Evolutionary conservation across 2,329 filamentous ascomycete species (phyloP).

Genomic region (Lomentospora prolificans): DNA sequence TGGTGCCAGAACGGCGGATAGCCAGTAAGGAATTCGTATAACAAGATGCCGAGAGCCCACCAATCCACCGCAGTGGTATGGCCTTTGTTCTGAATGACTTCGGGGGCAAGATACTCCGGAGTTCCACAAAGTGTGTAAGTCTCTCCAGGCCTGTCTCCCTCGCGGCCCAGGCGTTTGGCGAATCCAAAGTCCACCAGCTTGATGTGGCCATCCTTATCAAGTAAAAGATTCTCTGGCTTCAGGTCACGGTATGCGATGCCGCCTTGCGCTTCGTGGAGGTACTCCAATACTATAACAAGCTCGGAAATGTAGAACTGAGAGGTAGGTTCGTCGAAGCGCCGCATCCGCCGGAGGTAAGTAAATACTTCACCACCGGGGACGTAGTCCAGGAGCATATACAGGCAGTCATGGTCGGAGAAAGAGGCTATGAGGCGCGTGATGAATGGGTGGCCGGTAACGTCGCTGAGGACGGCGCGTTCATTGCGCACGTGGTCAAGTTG

Average conservation of each 20-base stretch:
- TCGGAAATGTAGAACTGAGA: slow-evolving; percentile 77
- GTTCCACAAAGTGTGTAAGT: slow-evolving; percentile 80
- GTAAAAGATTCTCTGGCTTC: slow-evolving; percentile 73
- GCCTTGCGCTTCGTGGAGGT: slow-evolving; percentile 67
- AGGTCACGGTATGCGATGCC: slow-evolving; percentile 72
- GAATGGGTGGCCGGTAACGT: slow-evolving; percentile 72
- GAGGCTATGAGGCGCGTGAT: slow-evolving; percentile 71
- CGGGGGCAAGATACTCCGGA: slow-evolving; percentile 73
- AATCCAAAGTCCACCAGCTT: slow-evolving; percentile 82
- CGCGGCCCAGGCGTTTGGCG: slow-evolving; percentile 62
- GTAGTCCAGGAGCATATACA: slow-evolving; percentile 79
- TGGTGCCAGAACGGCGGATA: slow-evolving; percentile 83
- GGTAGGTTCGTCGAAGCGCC: slow-evolving; percentile 68
- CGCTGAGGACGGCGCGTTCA: slow-evolving; percentile 67
- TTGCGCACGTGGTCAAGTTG: slow-evolving; percentile 81
- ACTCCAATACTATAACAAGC: slow-evolving; percentile 73
- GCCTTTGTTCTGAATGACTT: slow-evolving; percentile 76
- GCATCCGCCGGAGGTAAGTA: slow-evolving; percentile 66
- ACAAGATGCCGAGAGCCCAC: slow-evolving; percentile 78
- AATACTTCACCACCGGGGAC: slow-evolving; percentile 79
- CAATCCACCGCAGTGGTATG: slow-evolving; percentile 71
- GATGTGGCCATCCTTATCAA: slow-evolving; percentile 69
- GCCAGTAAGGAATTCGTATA: slow-evolving; percentile 77
- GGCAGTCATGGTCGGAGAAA: slow-evolving; percentile 67
- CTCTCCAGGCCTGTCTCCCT: slow-evolving; percentile 44